Conservation (phyloP, 345 rosid species). For the Zanthoxylum bungeanum region DNA sequence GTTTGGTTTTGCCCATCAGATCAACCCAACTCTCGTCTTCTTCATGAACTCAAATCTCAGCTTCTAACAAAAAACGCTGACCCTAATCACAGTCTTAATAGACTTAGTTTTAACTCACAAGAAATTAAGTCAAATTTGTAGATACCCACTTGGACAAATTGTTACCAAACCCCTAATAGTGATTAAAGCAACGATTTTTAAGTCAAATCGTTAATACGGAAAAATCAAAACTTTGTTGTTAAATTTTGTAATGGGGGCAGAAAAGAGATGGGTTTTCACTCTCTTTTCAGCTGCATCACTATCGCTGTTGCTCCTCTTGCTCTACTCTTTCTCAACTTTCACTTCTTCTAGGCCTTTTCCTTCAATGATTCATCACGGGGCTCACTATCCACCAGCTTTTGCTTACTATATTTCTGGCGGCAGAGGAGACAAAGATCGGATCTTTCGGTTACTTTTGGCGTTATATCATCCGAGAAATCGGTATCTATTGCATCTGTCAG, state of each 20-base stretch:
- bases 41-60: neutral
- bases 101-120: neutral
- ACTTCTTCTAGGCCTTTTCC: conserved; percentile 71
- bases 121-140: neutral
- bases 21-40: neutral
- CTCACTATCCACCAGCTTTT: conserved; percentile 84
- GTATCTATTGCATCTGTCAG: conserved; percentile 75
- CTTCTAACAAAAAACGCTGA: conserved; percentile 8
- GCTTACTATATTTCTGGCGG: conserved; percentile 89
- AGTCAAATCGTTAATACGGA: conserved; percentile 33
- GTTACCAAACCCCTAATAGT: neutral
- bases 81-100: conserved; percentile 4
- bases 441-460: conserved; percentile 77
- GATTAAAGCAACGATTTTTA: neutral
- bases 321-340: conserved; percentile 72
- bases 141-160: conserved; percentile 4
- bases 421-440: conserved; percentile 65
- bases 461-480: conserved; percentile 96
- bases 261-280: conserved; percentile 84
- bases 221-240: neutral
- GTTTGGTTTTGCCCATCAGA: neutral
- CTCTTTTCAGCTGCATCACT: conserved; percentile 76
- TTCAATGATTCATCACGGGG: conserved; percentile 65
- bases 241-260: conserved; percentile 70
- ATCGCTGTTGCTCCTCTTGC: conserved; percentile 62